Conservation (phyloP, 129 eudicot genomes). For the Lactuca saligna region DNA sequence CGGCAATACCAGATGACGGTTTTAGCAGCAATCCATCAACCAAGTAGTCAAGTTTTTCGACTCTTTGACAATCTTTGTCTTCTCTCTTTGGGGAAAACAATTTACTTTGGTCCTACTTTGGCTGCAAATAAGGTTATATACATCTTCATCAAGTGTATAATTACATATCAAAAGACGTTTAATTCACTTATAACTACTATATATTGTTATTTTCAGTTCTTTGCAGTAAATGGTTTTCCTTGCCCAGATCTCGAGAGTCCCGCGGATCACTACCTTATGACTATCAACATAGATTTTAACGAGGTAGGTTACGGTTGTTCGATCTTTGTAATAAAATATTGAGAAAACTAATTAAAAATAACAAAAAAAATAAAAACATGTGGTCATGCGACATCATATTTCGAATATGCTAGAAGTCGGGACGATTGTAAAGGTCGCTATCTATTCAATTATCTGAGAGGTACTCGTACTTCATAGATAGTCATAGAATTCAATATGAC, state of each 20-base stretch:
- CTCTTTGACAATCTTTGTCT: conserved; percentile 55
- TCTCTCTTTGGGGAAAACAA: conserved; percentile 49
- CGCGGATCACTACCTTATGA: conserved; percentile 61
- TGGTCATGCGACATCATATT: no score
- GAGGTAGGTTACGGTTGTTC: conserved; percentile 31
- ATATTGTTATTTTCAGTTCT: conserved; percentile 39
- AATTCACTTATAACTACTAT: neutral
- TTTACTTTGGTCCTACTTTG: conserved; percentile 57
- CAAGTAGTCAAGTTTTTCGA: conserved; percentile 19
- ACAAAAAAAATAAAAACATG: no score
- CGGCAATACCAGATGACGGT: conserved; percentile 17
- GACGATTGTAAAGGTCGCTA: no score
- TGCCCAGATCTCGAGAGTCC: conserved; percentile 57
- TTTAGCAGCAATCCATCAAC: no score
- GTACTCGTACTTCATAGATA: no score
- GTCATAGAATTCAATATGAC: no score
- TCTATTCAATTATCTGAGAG: no score
- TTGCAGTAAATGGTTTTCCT: conserved; percentile 54
- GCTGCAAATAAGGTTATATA: conserved; percentile 48
- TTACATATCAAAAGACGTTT: neutral
- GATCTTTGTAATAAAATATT: neutral
- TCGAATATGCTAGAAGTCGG: no score
- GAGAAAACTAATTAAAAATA: no score
- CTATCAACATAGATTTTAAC: conserved; percentile 67
- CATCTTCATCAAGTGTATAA: neutral